A percentile compares a stretch with the other conserved stretches of the same genome.
Conservation (phyloP, 2,329 filamentous ascomycete species). For the Colletotrichum limetticola region DNA sequence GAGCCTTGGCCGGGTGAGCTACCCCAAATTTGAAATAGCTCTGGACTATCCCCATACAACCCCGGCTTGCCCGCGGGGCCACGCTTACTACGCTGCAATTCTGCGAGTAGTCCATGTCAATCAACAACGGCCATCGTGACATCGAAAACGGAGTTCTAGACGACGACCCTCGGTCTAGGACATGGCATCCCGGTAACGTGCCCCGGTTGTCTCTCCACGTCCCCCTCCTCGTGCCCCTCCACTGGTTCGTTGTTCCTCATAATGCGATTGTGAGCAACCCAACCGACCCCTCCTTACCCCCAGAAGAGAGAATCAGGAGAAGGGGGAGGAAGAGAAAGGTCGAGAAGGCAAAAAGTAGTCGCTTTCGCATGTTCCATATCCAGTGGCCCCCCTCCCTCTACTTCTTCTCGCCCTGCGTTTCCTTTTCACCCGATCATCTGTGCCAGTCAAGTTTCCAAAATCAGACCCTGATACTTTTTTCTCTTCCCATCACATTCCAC, state of each 20-base stretch:
- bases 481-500: neutral
- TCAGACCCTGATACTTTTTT: slow-evolving; percentile 6
- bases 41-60: neutral
- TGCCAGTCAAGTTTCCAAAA: neutral
- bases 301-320: neutral
- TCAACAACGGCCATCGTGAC: slow-evolving; percentile 16
- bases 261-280: slow-evolving; percentile 3
- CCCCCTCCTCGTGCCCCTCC: slow-evolving; percentile 2
- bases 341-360: neutral
- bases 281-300: neutral
- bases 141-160: slow-evolving; percentile 17
- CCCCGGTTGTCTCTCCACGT: slow-evolving; percentile 17
- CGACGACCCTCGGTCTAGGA: slow-evolving; percentile 13
- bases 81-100: slow-evolving; percentile 19
- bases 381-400: slow-evolving; percentile 7
- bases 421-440: slow-evolving; percentile 1
- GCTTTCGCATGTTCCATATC: slow-evolving; percentile 1
- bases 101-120: slow-evolving; percentile 22
- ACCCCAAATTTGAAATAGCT: slow-evolving; percentile 12
- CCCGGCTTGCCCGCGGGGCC: slow-evolving; percentile 5
- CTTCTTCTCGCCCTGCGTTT: neutral
- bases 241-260: slow-evolving; percentile 15
- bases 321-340: neutral
- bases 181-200: slow-evolving; percentile 18
- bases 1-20: slow-evolving; percentile 21